Base-by-base conservation (phyloP, 495 filamentous ascomycete species). In the Tuber aestivum region DNA sequence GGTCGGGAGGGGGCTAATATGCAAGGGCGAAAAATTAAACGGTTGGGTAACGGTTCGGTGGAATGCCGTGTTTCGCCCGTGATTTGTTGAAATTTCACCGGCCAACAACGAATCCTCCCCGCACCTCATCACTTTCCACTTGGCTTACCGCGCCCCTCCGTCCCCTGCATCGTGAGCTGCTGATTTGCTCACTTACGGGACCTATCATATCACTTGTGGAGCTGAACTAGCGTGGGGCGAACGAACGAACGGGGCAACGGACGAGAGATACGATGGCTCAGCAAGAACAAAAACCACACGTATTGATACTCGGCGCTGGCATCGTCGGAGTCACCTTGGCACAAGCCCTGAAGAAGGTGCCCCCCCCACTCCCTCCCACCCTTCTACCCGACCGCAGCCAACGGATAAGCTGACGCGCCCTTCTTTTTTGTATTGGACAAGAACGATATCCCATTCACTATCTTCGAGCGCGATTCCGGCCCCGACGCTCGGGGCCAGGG, bases 281-380 rank as follows among this genome's bases (percentile, higher is more conserved):
- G 1, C 56, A 65, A 32, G n/a, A 27, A 35, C 27, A 65, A 65
- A 65, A 65, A 35, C 56, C 14, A 18, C 84, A 81, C 40, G 82
- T 91, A 32, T 76, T 91, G 69, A 89, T 91, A 81, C 83, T 89
- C 75, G 89, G 89, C 3, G 89, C 87, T 23, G 89, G 89, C 32
- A 86, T 91, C 75, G 88, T 87, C 38, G 89, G 89, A 56, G 85
- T 90, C 16, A 84, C 87, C 7, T 84, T 91, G 20, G 90, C 89
- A 5, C 89, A 91, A 76, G 86, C 85, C 48, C 87, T 91, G 44
- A 85, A 86, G 71, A 86, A 86, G 69, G 80, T 81, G 71, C 18
- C 70, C 37, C 70, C 70, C 35, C 35, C 44, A 48, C 50, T 70
- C 23, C 48, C 14, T 40, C 72, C 71, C 27, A 74, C 44, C 71